These are phyloP conservation scores for Tolypocladium amazonense DNA, from an alignment of 2,329 filamentous ascomycete genomes.

Conservation along the genomic window DNA sequence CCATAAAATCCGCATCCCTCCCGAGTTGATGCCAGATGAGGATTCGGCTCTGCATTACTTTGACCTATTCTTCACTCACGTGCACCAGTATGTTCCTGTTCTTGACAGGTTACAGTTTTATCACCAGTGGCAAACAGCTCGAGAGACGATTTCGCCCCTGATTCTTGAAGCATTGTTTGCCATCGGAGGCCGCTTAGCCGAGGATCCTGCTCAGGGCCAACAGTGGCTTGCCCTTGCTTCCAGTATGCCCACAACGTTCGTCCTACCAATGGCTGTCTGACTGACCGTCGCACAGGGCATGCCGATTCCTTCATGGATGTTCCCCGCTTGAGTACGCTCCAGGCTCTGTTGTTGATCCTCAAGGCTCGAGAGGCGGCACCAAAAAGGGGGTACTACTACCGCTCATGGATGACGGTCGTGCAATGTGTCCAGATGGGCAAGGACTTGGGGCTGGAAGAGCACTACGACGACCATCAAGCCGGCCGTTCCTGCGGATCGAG, in stretches of 20 bases:
- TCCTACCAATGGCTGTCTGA: neutral
- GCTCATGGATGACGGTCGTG: constrained; percentile 93
- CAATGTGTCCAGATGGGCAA: constrained; percentile 89
- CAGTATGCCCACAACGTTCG: constrained; percentile 37
- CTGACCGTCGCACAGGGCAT: constrained; percentile 49
- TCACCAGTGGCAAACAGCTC: constrained; percentile 77
- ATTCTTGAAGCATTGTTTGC: constrained; percentile 87
- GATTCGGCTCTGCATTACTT: constrained; percentile 76
- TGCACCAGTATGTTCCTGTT: constrained; percentile 89
- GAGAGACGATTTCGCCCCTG: constrained; percentile 77
- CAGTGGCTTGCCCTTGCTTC: constrained; percentile 89
- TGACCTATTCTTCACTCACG: constrained; percentile 78
- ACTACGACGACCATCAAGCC: constrained; percentile 66
- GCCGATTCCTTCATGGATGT: constrained; percentile 91
- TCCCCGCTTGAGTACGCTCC: constrained; percentile 80
- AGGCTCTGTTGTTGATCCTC: constrained; percentile 75
- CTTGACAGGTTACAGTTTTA: constrained; percentile 75
- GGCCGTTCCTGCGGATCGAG: constrained; percentile 60
- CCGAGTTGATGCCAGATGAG: constrained; percentile 85
- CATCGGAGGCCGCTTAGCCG: constrained; percentile 72
- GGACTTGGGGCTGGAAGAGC: constrained; percentile 81
- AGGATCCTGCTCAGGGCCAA: constrained; percentile 73
- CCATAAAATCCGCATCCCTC: constrained; percentile 75
- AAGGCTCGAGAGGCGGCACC: constrained; percentile 90
- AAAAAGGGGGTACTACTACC: constrained; percentile 90